A percentile compares a stretch with the other conserved stretches of the same genome.
Conservation (phyloP, 2,329 filamentous ascomycete species). For the Ascochyta clinopodiicola region DNA sequence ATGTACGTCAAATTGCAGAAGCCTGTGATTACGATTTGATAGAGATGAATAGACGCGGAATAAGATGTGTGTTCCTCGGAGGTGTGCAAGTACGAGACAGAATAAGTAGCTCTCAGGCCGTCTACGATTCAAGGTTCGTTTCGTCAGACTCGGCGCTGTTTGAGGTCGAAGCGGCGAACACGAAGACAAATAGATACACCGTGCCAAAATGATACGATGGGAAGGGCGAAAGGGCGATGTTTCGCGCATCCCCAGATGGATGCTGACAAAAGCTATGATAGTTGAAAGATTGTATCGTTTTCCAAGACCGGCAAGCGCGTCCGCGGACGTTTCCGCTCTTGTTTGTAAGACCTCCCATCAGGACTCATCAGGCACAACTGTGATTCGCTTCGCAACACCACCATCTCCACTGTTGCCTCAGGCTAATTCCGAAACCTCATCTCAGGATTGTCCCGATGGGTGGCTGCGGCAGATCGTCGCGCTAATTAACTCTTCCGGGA, state of each 20-base stretch:
- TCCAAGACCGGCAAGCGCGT: conserved; percentile 5
- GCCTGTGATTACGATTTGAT: too few relatives aligned
- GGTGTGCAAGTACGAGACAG: background rate
- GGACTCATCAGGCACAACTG: background rate
- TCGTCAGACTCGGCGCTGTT: conserved; percentile 8
- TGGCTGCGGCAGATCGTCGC: conserved; percentile 8
- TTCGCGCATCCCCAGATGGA: background rate
- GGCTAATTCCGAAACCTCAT: background rate
- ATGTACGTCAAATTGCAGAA: too few relatives aligned
- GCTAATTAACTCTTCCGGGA: conserved; percentile 5
- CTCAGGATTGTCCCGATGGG: background rate
- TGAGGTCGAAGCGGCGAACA: background rate
- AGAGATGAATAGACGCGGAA: background rate
- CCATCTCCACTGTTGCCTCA: background rate
- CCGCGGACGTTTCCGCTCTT: background rate
- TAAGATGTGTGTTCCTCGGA: background rate
- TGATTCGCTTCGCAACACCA: background rate
- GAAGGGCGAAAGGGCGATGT: background rate
- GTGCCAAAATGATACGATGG: background rate
- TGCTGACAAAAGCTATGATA: background rate
- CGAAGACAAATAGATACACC: background rate
- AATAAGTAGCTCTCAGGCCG: background rate
- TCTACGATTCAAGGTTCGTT: background rate
- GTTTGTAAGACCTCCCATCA: background rate
- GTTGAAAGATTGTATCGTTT: background rate